These are phyloP conservation scores for Apiospora saccharicola DNA, from an alignment of 2,329 filamentous ascomycete genomes.

Conservation along the genomic window DNA sequence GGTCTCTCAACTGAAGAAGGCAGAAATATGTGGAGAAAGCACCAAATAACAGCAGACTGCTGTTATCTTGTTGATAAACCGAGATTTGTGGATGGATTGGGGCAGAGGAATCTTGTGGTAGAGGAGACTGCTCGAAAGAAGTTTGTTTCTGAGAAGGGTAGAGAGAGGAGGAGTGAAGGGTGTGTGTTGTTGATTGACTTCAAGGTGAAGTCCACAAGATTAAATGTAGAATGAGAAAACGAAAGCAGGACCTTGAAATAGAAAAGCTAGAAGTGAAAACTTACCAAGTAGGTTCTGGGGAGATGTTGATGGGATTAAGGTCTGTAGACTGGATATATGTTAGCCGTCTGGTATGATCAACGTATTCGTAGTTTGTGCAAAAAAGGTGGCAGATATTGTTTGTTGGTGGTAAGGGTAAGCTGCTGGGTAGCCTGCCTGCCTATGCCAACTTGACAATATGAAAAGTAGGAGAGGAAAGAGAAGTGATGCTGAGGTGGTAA, in stretches of 20 bases:
- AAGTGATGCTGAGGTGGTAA: too few relatives aligned
- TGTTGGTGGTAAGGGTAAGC: background rate
- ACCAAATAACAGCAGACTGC: background rate
- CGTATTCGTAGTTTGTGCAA: background rate
- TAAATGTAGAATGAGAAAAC: background rate
- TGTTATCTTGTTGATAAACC: background rate
- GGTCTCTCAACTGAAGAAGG: background rate
- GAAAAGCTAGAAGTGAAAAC: background rate
- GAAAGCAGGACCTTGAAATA: too few relatives aligned
- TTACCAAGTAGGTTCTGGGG: background rate
- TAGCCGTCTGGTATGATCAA: background rate
- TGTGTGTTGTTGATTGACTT: background rate
- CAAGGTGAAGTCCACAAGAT: background rate
- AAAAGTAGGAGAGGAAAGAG: background rate
- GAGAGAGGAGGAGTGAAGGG: background rate
- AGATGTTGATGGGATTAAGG: too few relatives aligned
- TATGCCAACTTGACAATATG: background rate
- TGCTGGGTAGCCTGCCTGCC: background rate
- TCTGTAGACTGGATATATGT: background rate
- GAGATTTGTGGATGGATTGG: background rate
- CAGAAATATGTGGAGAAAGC: background rate
- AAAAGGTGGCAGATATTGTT: background rate
- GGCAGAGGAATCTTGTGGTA: background rate
- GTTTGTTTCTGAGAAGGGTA: background rate
- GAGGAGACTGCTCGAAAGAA: background rate